phyloP scores from a whole-genome alignment of 163 green algal genomes.

The Scenedesmus sp. region DNA sequence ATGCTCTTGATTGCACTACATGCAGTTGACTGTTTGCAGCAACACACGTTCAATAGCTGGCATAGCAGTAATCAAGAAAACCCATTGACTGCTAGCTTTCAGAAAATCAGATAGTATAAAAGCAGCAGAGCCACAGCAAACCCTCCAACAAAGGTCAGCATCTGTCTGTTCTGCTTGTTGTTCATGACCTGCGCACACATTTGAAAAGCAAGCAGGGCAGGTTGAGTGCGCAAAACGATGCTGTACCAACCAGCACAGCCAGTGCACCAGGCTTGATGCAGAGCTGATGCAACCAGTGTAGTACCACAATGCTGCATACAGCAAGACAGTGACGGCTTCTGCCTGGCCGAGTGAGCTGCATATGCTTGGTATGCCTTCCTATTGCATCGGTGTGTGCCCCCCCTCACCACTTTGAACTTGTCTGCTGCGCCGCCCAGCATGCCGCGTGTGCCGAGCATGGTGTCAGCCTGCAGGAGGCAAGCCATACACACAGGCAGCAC shows the following conservation, averaged over 20 bases:
- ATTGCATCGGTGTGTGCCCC: not conserved
- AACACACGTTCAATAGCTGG: not conserved
- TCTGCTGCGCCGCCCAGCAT: conserved; percentile 68
- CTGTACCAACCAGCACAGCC: too few relatives aligned
- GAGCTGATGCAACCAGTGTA: too few relatives aligned
- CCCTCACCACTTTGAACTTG: conserved; percentile 75
- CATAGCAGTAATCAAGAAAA: not conserved
- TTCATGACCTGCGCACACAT: conserved; percentile 72
- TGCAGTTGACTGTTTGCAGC: not conserved
- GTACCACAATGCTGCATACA: too few relatives aligned
- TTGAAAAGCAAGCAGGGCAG: not conserved
- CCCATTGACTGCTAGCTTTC: not conserved
- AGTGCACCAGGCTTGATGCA: too few relatives aligned
- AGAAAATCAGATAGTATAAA: conserved; percentile 63
- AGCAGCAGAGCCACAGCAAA: conserved; percentile 74
- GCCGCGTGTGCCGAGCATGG: conserved; percentile 69
- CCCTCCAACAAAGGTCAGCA: conserved; percentile 64
- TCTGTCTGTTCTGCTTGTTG: conserved; percentile 71
- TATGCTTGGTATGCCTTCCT: not conserved
- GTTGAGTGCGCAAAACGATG: not conserved
- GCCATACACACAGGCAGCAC: not conserved
- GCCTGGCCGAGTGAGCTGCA: not conserved
- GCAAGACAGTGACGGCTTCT: not conserved
- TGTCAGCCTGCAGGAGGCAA: conserved; percentile 59
- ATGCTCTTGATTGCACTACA: not conserved